phyloP scores from a whole-genome alignment of 2,329 filamentous ascomycete genomes.

The Fusarium guadeloupense region DNA sequence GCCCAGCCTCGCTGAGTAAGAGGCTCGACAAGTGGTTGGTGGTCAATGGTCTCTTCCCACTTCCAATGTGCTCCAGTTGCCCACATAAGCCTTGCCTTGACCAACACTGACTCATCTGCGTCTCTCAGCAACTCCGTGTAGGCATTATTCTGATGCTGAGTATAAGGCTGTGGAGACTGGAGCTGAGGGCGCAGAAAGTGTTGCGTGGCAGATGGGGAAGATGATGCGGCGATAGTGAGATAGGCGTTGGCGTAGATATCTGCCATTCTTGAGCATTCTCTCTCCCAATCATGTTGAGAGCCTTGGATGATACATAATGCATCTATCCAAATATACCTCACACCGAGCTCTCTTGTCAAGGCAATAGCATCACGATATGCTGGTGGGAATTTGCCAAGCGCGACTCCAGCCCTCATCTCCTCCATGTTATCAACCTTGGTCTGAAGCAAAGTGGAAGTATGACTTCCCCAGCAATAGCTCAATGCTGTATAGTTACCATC shows the following conservation, averaged over 20 bases:
- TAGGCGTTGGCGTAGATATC: constrained; percentile 27
- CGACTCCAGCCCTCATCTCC: constrained; percentile 8
- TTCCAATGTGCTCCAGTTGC: constrained; percentile 29
- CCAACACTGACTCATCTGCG: background rate
- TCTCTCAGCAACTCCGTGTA: background rate
- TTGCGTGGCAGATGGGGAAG: constrained; percentile 15
- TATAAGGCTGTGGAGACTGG: background rate
- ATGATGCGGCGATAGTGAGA: constrained; percentile 31
- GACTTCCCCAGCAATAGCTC: constrained; percentile 34
- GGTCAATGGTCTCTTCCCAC: constrained; percentile 13
- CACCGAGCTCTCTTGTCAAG: constrained; percentile 7
- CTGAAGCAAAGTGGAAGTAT: constrained; percentile 5
- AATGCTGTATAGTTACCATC: constrained; percentile 22
- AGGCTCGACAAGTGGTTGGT: constrained; percentile 19
- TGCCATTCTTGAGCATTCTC: constrained; percentile 26
- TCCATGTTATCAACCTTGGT: constrained; percentile 2
- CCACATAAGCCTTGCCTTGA: constrained; percentile 23
- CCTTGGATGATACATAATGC: constrained; percentile 34
- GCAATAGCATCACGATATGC: constrained; percentile 18
- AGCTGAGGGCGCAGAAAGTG: constrained; percentile 20
- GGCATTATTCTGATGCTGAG: background rate
- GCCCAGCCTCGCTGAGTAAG: constrained; percentile 28
- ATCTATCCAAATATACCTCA: constrained; percentile 33
- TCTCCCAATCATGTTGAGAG: constrained; percentile 27
- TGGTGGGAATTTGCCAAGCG: constrained; percentile 9